phyloP scores from a whole-genome alignment of 192 early-diverging fungal genomes.

The Backusella psychrophila region DNA sequence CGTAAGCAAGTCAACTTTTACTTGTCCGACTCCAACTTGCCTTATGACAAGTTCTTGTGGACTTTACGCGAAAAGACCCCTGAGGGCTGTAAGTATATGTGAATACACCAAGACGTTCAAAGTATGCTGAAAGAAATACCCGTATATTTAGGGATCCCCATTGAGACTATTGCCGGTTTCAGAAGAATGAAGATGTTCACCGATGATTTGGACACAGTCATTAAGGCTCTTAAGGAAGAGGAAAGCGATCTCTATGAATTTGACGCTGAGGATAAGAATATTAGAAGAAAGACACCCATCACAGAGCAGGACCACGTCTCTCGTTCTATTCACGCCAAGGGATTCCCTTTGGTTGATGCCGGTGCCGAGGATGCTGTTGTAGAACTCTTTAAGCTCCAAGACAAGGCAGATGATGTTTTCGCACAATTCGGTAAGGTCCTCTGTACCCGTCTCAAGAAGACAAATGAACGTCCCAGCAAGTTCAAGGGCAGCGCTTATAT shows the following conservation, averaged over 20 bases:
- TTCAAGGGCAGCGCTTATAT: slow-evolving; percentile 54
- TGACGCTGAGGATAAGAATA: slow-evolving; percentile 41
- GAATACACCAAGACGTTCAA: neutral
- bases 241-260: slow-evolving; percentile 49
- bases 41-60: slow-evolving; percentile 53
- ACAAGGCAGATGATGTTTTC: slow-evolving; percentile 46
- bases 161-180: slow-evolving; percentile 50
- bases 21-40: slow-evolving; percentile 60
- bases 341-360: slow-evolving; percentile 16
- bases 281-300: slow-evolving; percentile 47
- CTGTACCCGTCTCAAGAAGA: slow-evolving; percentile 32
- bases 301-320: slow-evolving; percentile 32
- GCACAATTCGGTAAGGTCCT: slow-evolving; percentile 39
- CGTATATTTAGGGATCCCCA: slow-evolving; percentile 40
- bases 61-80: slow-evolving; percentile 36
- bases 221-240: slow-evolving; percentile 55
- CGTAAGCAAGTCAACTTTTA: slow-evolving; percentile 65
- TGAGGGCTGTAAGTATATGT: slow-evolving; percentile 48
- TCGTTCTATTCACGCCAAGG: slow-evolving; percentile 49
- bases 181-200: slow-evolving; percentile 55
- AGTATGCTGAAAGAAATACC: neutral
- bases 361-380: neutral
- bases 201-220: slow-evolving; percentile 37
- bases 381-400: slow-evolving; percentile 38
- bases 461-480: slow-evolving; percentile 8